Base-by-base conservation (phyloP, 257 asterid genomes). In the Przewalskia tangutica region DNA sequence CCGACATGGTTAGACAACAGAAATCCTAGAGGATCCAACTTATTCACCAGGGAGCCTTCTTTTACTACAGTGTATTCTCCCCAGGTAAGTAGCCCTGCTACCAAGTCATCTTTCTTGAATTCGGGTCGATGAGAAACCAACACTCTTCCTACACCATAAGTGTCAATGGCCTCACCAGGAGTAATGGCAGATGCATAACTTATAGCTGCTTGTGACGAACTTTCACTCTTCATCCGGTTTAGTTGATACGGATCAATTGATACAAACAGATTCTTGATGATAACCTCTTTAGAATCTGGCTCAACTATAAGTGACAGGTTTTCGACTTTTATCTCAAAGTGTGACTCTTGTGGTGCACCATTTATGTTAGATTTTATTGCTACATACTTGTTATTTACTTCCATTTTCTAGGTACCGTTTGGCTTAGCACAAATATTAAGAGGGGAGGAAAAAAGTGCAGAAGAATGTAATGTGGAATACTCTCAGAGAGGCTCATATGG, bases 201-300 rank as follows among this genome's bases (percentile, higher is more conserved):
- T 14, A 77, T 80, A 4, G 93, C 82, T 0, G 77, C 18, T 82
- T 93, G 97, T 0, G 95, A 88, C 0, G 93, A 83, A 77, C 91
- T 86, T 20, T 65, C 63, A 23, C 46, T 40, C 85, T 91, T 93
- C 95, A 93, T 91, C 53, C 97, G 86, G 79, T 90, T 91, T 40
- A 93, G 82, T 71, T 90, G 95, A 84, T 89, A 93, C 2, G 97
- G 95, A 75, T 93, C 97, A n/a, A 91, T 85, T 0, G 95, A 93
- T 2, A 91, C 88, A 11, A 84, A 90, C 11, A 93, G 67, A 82
- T 87, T 93, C 46, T 89, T 89, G 10, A 93, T 93, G 0, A 89
- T 48, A 16, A 89, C 89, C 7, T 64, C 87, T 53, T 84, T 84
- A 65, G 78, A 56, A 27, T 77, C 85, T 2, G 83, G 36, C 53